Evolutionary conservation across 129 eudicot species (phyloP).

Genomic region (Heracleum sosnowskyi): DNA sequence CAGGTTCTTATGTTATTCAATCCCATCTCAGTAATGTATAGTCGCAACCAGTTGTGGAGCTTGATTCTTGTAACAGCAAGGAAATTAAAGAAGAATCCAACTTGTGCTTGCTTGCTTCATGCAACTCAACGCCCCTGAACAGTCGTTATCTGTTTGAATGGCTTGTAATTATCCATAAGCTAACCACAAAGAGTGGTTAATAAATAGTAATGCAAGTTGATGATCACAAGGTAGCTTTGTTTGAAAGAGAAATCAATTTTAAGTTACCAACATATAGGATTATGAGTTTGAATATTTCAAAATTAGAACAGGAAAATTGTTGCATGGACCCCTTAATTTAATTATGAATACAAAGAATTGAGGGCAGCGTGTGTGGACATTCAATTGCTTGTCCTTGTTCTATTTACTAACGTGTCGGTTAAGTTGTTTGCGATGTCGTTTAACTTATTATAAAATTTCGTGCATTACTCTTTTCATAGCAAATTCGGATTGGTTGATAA

Average conservation of each 20-base stretch:
- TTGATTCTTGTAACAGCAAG: constrained; percentile 2
- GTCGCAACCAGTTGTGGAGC: background rate
- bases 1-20: no score
- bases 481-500: background rate
- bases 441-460: background rate
- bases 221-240: background rate
- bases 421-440: background rate
- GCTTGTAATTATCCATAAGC: constrained; percentile 1
- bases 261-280: background rate
- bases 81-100: background rate
- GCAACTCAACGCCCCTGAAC: background rate
- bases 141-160: background rate
- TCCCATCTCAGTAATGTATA: no score
- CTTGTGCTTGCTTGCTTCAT: constrained; percentile 1
- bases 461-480: background rate
- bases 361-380: background rate
- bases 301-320: background rate
- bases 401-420: constrained; percentile 4
- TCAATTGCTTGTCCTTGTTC: background rate
- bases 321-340: background rate
- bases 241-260: background rate
- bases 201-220: constrained; percentile 5
- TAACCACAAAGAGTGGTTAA: background rate
- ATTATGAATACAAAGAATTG: background rate
- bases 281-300: background rate